phyloP scores from a whole-genome alignment of 1,284 basidiomycete species.

The Cystobasidium pallidum region DNA sequence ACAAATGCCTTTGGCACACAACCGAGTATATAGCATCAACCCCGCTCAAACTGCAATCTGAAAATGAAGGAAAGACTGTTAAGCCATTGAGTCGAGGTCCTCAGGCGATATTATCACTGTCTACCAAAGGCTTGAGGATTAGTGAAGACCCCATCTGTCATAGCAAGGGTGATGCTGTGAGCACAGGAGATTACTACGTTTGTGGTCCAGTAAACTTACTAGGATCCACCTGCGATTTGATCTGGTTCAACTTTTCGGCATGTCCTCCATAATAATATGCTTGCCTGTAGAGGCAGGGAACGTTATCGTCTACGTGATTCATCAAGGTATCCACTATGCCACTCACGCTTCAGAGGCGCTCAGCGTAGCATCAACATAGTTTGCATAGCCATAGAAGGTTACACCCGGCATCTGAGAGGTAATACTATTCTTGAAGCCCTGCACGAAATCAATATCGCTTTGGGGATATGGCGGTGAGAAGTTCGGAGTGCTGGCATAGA shows the following conservation, averaged over 20 bases:
- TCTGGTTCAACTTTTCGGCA: conserved; percentile 18
- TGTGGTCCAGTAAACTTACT: conserved; percentile 6
- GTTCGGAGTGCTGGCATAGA: conserved; percentile 52
- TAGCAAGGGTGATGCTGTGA: not conserved
- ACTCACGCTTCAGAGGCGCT: conserved; percentile 24
- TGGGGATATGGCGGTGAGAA: conserved; percentile 48
- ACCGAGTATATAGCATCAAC: too few species aligned
- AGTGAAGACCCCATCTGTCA: conserved; percentile 23
- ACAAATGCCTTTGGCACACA: too few species aligned
- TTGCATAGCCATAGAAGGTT: conserved; percentile 23
- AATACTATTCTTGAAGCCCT: conserved; percentile 44
- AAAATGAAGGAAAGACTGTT: too few species aligned
- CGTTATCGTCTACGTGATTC: too few species aligned
- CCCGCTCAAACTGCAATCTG: too few species aligned
- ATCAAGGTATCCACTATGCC: not conserved
- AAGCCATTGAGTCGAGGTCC: too few species aligned
- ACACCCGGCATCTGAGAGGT: conserved; percentile 19
- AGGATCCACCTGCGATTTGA: conserved; percentile 24
- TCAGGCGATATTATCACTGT: not conserved
- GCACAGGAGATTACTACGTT: too few species aligned
- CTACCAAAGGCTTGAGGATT: conserved; percentile 30
- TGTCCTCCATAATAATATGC: conserved; percentile 25
- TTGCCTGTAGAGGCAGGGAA: not conserved
- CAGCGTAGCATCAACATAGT: conserved; percentile 18
- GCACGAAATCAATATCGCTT: conserved; percentile 47